Percentiles rank a stretch among this genome's conserved stretches.
phyloP scores from a whole-genome alignment of 371 early-diverging fungal species.

The Cokeromyces recurvatus region DNA sequence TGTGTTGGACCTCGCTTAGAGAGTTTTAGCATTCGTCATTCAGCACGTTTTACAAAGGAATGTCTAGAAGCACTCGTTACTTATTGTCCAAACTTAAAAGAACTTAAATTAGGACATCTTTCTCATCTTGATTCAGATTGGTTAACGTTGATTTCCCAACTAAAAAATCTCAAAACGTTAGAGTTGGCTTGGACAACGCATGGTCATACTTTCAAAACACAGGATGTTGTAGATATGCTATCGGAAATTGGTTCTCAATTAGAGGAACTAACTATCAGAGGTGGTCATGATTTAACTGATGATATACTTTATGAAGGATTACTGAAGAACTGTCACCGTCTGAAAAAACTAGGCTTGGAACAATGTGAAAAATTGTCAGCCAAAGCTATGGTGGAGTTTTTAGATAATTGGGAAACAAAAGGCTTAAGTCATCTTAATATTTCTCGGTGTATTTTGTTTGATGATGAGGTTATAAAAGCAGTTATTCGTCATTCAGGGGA shows the following conservation, averaged over 20 bases:
- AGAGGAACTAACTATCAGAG: slow-evolving; percentile 51
- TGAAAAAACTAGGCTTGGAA: slow-evolving; percentile 51
- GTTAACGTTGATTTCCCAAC: slow-evolving; percentile 30
- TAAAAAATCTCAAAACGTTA: slow-evolving; percentile 37
- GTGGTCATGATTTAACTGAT: slow-evolving; percentile 50
- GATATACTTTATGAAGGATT: slow-evolving; percentile 53
- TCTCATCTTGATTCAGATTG: slow-evolving; percentile 46
- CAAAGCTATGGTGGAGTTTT: slow-evolving; percentile 52
- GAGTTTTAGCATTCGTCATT: slow-evolving; percentile 54
- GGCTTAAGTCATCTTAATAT: slow-evolving; percentile 53
- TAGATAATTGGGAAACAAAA: slow-evolving; percentile 40
- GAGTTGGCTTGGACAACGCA: slow-evolving; percentile 47
- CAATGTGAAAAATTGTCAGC: slow-evolving; percentile 57
- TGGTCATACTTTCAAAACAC: slow-evolving; percentile 4
- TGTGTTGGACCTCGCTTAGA: slow-evolving; percentile 46
- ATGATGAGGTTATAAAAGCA: slow-evolving; percentile 57
- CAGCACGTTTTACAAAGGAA: slow-evolving; percentile 52
- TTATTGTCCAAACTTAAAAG: slow-evolving; percentile 50
- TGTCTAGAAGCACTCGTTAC: slow-evolving; percentile 52
- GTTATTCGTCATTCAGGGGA: slow-evolving; percentile 55
- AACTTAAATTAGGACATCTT: slow-evolving; percentile 56
- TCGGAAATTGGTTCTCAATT: slow-evolving; percentile 22
- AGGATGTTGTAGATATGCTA: slow-evolving; percentile 7
- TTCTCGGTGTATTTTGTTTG: slow-evolving; percentile 46
- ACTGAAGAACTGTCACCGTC: slow-evolving; percentile 40